Percentiles rank a stretch among this genome's conserved stretches.
These are phyloP conservation scores for Kickxella alabastrina DNA, from an alignment of 192 early-diverging fungal species.

Conservation along the genomic window DNA sequence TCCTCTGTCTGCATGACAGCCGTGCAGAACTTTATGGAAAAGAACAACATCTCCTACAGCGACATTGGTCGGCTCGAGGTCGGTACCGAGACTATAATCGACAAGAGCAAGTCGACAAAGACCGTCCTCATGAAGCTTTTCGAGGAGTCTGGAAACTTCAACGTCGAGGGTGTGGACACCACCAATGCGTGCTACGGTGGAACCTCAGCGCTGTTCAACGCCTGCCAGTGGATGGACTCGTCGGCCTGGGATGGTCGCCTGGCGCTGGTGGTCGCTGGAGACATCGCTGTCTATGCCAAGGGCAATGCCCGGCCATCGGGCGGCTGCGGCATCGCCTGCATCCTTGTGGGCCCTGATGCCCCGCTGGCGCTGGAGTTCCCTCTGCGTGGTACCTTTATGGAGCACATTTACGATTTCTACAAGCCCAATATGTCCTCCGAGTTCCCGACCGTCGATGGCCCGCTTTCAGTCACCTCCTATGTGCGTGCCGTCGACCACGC, in stretches of 20 bases:
- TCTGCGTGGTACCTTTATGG: constrained; percentile 89
- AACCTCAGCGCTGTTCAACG: constrained; percentile 92
- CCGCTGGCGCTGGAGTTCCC: constrained; percentile 89
- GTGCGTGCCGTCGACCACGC: constrained; percentile 84
- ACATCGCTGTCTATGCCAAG: constrained; percentile 93
- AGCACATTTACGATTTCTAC: constrained; percentile 98
- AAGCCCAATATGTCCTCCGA: constrained; percentile 97
- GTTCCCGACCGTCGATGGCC: constrained; percentile 96
- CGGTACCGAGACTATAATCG: constrained; percentile 98
- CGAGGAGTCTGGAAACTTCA: constrained; percentile 81
- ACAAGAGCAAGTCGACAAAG: constrained; percentile 99
- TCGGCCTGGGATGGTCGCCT: constrained; percentile 91
- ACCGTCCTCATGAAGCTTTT: constrained; percentile 96
- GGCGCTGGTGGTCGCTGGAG: constrained; percentile 85
- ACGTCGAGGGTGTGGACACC: constrained; percentile 95
- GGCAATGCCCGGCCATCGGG: constrained; percentile 92
- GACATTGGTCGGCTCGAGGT: constrained; percentile 94
- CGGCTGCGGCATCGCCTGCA: constrained; percentile 87
- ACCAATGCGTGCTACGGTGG: constrained; percentile 99
- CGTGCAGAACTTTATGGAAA: constrained; percentile 88
- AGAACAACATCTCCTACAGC: constrained; percentile 80
- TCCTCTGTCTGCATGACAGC: constrained; percentile 55
- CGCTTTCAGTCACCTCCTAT: constrained; percentile 90
- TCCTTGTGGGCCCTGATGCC: constrained; percentile 90
- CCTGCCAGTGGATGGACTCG: constrained; percentile 96